Evolutionary conservation across 75 land plant genomes (phyloP).

Genomic region (Selaginella moellendorffii): DNA sequence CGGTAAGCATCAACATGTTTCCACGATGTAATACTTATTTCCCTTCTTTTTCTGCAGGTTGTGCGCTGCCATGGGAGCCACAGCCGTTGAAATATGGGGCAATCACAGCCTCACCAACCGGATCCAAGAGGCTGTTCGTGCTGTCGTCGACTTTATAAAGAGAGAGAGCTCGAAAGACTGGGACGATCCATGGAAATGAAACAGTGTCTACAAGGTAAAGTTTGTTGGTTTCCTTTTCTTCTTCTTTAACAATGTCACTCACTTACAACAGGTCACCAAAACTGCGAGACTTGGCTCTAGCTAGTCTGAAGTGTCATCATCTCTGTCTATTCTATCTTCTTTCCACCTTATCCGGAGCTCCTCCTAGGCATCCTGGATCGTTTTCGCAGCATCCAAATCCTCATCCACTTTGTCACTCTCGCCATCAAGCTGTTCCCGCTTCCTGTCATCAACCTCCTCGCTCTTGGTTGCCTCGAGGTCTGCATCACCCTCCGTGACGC

Average conservation of each 20-base stretch:
- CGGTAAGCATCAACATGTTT: neutral
- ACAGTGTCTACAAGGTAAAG: too few relatives aligned
- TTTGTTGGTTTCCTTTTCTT: too few relatives aligned
- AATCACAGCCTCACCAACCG: constrained; percentile 93
- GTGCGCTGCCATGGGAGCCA: constrained; percentile 90
- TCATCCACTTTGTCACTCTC: neutral
- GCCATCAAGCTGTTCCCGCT: neutral
- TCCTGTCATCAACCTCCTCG: neutral
- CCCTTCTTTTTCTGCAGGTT: constrained; percentile 39
- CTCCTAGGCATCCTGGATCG: neutral
- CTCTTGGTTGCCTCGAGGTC: neutral
- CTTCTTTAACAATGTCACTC: too few relatives aligned
- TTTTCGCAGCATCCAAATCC: neutral
- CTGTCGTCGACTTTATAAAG: neutral
- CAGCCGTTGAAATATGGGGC: constrained; percentile 90
- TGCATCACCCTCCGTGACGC: neutral
- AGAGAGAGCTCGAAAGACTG: constrained; percentile 18
- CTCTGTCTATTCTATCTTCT: too few relatives aligned
- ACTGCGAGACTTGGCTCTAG: too few relatives aligned
- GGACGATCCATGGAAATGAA: constrained; percentile 92
- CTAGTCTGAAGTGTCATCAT: too few relatives aligned
- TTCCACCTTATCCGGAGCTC: neutral
- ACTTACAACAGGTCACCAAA: too few relatives aligned
- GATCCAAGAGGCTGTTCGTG: constrained; percentile 44
- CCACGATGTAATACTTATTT: neutral